Evolutionary conservation across 495 filamentous ascomycete genomes (phyloP).

Genomic region (Penicillium cataractarum): DNA sequence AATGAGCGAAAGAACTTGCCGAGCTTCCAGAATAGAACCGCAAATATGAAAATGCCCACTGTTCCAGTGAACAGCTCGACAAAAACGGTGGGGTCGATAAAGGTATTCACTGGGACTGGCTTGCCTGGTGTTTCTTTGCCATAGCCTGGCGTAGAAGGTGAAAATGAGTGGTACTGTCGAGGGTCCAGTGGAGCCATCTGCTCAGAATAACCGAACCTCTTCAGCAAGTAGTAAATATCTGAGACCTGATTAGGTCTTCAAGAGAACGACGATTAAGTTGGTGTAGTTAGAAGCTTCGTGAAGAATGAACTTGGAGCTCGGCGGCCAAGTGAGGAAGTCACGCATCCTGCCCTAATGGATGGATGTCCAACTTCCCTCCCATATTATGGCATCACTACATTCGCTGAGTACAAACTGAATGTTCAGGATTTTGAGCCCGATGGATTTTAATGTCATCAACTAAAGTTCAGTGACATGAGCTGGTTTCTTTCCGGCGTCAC

Average conservation of each 20-base stretch:
- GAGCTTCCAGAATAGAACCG: conserved; percentile 47
- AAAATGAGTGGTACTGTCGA: conserved; percentile 34
- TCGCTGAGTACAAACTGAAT: background rate
- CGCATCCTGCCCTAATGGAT: background rate
- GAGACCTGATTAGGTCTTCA: background rate
- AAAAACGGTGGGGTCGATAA: conserved; percentile 35
- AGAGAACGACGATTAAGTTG: background rate
- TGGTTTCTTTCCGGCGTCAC: background rate
- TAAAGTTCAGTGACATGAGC: background rate
- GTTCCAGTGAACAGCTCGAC: conserved; percentile 45
- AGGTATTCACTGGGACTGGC: conserved; percentile 18
- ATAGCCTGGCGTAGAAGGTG: conserved; percentile 25
- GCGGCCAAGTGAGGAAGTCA: background rate
- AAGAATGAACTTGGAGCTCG: background rate
- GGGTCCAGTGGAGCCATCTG: conserved; percentile 40
- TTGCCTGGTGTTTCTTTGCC: conserved; percentile 22
- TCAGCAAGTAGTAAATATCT: conserved; percentile 5
- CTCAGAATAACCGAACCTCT: conserved; percentile 3
- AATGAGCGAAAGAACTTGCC: conserved; percentile 43
- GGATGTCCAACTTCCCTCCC: background rate
- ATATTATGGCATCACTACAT: background rate
- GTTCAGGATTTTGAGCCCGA: too few species aligned
- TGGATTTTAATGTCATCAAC: too few species aligned
- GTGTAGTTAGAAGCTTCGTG: background rate
- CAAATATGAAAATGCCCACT: conserved; percentile 42